phyloP scores from a whole-genome alignment of 1,284 basidiomycete species.

The Schizophyllum amplum region DNA sequence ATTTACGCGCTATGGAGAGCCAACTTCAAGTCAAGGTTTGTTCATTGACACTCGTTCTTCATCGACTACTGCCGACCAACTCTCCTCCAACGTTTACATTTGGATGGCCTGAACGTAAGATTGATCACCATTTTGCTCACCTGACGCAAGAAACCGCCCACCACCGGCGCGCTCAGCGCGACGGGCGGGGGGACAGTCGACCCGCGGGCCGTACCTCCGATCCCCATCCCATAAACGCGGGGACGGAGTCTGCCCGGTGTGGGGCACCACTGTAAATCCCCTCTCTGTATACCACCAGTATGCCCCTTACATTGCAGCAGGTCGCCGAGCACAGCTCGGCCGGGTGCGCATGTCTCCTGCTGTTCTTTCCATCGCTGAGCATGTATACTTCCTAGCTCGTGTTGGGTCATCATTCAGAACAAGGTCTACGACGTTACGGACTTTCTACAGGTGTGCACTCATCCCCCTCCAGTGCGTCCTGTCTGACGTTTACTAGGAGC shows the following conservation, averaged over 20 bases:
- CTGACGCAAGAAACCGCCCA: too few species aligned
- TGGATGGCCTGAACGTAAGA: neutral
- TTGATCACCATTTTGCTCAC: neutral
- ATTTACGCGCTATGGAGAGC: too few species aligned
- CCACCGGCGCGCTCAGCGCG: too few species aligned
- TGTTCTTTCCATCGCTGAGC: neutral
- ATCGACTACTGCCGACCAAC: too few species aligned
- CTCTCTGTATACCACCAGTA: constrained; percentile 5
- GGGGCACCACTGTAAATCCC: constrained; percentile 3
- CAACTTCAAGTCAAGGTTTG: too few species aligned
- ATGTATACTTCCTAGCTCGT: constrained; percentile 20
- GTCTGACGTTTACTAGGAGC: constrained; percentile 39
- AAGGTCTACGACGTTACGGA: constrained; percentile 81
- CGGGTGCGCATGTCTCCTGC: constrained; percentile 27
- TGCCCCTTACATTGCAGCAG: neutral
- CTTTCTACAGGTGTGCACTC: constrained; percentile 54
- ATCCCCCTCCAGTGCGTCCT: neutral
- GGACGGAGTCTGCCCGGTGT: constrained; percentile 19
- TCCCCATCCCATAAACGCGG: neutral
- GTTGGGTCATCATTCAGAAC: constrained; percentile 83
- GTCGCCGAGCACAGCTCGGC: constrained; percentile 16
- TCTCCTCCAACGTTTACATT: too few species aligned
- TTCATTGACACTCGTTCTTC: too few species aligned
- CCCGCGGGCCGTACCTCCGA: neutral
- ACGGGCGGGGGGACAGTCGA: neutral